Evolutionary conservation across 495 filamentous ascomycete species (phyloP).

Genomic region (Extremus antarcticus): DNA sequence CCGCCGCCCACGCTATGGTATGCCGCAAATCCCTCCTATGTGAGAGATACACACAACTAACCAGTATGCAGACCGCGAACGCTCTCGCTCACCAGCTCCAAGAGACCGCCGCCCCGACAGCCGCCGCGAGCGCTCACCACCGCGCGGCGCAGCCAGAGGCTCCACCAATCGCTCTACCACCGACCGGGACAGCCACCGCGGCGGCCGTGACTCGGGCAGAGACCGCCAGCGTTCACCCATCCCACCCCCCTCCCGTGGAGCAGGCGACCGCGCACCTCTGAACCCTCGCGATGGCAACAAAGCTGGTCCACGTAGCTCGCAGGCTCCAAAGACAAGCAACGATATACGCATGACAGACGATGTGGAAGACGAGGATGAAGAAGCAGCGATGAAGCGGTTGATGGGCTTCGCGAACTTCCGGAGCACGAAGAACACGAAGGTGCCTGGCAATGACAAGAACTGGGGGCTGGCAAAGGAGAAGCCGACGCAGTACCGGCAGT

Average conservation of each 20-base stretch:
- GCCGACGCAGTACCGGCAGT: slow-evolving; percentile 91
- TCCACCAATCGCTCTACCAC: slow-evolving; percentile 9
- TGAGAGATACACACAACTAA: background rate
- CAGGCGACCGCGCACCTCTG: background rate
- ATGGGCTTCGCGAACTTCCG: slow-evolving; percentile 85
- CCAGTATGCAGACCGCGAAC: slow-evolving; percentile 1
- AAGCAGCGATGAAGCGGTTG: slow-evolving; percentile 66
- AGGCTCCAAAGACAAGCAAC: background rate
- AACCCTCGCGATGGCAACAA: background rate
- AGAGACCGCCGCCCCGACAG: slow-evolving; percentile 11
- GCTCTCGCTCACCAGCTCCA: slow-evolving; percentile 9
- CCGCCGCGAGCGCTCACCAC: slow-evolving; percentile 7
- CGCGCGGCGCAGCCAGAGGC: background rate
- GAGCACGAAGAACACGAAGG: slow-evolving; percentile 81
- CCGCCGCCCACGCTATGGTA: slow-evolving; percentile 7
- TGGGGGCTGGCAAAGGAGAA: slow-evolving; percentile 85
- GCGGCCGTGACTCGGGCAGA: slow-evolving; percentile 25
- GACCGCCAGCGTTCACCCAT: slow-evolving; percentile 22
- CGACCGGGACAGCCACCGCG: slow-evolving; percentile 23
- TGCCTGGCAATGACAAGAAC: slow-evolving; percentile 72
- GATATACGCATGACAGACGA: background rate
- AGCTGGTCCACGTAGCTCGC: background rate
- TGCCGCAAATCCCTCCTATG: background rate
- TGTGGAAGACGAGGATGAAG: slow-evolving; percentile 41
- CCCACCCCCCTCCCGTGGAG: background rate